A percentile compares a stretch with the other conserved stretches of the same genome.
Conservation (phyloP, 306 rosid genomes). For the Dicorynia guianensis region DNA sequence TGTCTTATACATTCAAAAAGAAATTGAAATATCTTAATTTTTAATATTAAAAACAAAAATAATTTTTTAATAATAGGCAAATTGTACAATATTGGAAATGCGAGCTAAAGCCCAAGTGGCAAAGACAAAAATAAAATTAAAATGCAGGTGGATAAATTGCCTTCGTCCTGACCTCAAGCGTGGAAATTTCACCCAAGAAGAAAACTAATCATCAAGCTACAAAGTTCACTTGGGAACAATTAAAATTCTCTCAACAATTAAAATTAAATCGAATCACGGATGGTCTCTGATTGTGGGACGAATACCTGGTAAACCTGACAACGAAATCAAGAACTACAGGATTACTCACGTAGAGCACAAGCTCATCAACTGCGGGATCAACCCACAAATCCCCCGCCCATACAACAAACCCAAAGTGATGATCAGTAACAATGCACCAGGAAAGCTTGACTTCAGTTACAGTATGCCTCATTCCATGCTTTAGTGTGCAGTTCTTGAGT, state of each 20-base stretch:
- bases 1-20: too few species aligned
- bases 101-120: too few species aligned
- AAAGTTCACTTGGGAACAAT: conserved; percentile 74
- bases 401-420: conserved; percentile 50
- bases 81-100: too few species aligned
- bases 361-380: conserved; percentile 64
- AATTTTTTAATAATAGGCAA: too few species aligned
- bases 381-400: conserved; percentile 74
- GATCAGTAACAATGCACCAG: too few species aligned
- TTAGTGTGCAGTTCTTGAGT: too few species aligned
- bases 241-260: background rate
- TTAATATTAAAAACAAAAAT: too few species aligned
- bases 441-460: too few species aligned
- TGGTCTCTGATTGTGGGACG: conserved; percentile 79
- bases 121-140: too few species aligned
- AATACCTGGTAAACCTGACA: conserved; percentile 79
- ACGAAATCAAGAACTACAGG: conserved; percentile 80
- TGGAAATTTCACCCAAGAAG: conserved; percentile 74
- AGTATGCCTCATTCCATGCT: too few species aligned
- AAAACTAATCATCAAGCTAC: conserved; percentile 74
- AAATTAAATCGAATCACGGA: conserved; percentile 32
- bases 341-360: conserved; percentile 77
- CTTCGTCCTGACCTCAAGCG: conserved; percentile 82
- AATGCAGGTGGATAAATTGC: conserved; percentile 81
- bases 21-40: too few species aligned